These are phyloP conservation scores for Miscanthus lutarioriparius DNA, from an alignment of 176 grass and related monocot species.

Conservation along the genomic window DNA sequence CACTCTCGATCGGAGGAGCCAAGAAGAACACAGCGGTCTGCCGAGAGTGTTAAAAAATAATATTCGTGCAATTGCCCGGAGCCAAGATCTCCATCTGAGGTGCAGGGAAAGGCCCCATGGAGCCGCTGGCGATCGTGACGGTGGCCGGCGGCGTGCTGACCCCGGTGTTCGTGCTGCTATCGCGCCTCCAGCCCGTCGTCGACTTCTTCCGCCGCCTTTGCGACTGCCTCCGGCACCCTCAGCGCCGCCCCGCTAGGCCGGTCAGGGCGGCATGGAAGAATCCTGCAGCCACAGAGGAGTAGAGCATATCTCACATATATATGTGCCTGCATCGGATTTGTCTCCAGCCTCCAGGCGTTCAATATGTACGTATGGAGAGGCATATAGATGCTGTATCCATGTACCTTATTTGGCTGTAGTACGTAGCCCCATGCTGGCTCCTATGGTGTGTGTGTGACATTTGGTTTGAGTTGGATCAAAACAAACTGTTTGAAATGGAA, in stretches of 20 bases:
- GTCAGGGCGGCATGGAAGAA: conserved; percentile 37
- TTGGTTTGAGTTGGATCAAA: no score
- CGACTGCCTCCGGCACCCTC: conserved; percentile 37
- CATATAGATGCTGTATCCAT: not conserved
- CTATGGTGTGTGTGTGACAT: no score
- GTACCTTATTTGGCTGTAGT: no score
- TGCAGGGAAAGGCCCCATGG: conserved; percentile 11
- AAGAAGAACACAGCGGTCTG: not conserved
- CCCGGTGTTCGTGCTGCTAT: conserved; percentile 33
- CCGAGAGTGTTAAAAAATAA: not conserved
- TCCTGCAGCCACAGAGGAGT: not conserved
- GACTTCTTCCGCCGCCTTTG: conserved; percentile 29
- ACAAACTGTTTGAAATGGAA: no score
- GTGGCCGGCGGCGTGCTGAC: conserved; percentile 38
- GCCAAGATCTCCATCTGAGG: not conserved
- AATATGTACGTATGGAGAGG: not conserved
- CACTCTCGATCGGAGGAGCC: not conserved
- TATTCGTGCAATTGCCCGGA: not conserved
- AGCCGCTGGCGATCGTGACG: conserved; percentile 45
- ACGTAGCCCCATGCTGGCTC: no score
- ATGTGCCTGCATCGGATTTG: not conserved
- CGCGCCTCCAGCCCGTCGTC: conserved; percentile 33
- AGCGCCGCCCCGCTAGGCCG: conserved; percentile 15
- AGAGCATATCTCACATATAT: no score
- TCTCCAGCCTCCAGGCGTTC: not conserved